Evolutionary conservation across 2,329 filamentous ascomycete species (phyloP), one percentile per base, ranked within the genome.

Genomic region (Epichloe scottii): DNA sequence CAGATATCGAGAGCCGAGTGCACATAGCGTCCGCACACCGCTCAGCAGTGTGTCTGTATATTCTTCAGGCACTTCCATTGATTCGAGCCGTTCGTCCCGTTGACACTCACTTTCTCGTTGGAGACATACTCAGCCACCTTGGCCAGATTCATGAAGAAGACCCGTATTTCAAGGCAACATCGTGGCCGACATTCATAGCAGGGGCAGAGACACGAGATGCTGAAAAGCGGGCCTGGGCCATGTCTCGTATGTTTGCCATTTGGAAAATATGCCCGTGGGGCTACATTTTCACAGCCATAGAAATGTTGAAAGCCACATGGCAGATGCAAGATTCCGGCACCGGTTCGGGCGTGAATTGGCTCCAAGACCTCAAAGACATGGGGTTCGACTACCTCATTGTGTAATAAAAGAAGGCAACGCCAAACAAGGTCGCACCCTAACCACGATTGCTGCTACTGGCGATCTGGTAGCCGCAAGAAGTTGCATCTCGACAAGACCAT

Each of bases 101-200:
- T 30, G 69, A 72, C 43, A 69, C 69, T 21, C 60, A 69, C 44
- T 58, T 72, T 8, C 68, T 81, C 2, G 71, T 75, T 4, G 59
- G 67, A 23, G 75, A 77, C 35, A 75, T 78, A 38, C 63, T 79
- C 2, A 57, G 63, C n/a, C 72, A 79, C 53, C 66, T 81, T 23
- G 71, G 70, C 5, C 64, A 68, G 49, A 69, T 81, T 37, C 67
- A 66, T 30, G 68, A 71, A 19, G 61, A 67, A 3, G 75, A 78
- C 57, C 69, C 71, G 6, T 69, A 79, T 41, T 81, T 78, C 66
- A 81, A 79, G 59, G 78, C 74, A 7, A 78, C 76, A 3, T 74
- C 74, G n/a, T 81, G 77, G 77, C 76, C 78, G 1, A 68, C 76
- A 0, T 80, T 81, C 55, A 71, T 81, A 33, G 75, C 75, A 2